These are phyloP conservation scores for Leptomonas pyrrhocoris DNA, from an alignment of 208 protist genomes.

Conservation along the genomic window DNA sequence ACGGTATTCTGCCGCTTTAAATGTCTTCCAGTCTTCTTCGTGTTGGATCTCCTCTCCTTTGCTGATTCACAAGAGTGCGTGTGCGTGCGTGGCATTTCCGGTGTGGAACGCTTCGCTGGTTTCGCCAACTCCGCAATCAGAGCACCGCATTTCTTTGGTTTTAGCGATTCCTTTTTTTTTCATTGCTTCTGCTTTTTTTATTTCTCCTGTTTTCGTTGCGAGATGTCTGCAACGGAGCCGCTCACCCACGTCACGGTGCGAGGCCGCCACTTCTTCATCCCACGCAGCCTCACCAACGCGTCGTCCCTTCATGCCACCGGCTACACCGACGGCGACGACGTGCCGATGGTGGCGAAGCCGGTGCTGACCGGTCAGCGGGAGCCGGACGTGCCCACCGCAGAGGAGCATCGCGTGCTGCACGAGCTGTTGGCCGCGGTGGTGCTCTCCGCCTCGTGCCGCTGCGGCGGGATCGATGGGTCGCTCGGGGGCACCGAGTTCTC, in stretches of 20 bases:
- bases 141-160: not conserved
- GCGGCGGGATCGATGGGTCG: not conserved
- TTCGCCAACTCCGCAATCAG: no score
- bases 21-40: no score
- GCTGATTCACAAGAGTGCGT: no score
- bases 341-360: no score
- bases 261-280: constrained; percentile 12
- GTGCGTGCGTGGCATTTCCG: no score
- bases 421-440: constrained; percentile 23
- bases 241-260: constrained; percentile 20
- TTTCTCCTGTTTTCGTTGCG: constrained; percentile 7
- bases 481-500: not conserved
- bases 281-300: constrained; percentile 10
- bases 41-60: no score
- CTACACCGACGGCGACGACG: not conserved
- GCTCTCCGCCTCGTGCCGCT: constrained; percentile 13
- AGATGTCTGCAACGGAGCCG: constrained; percentile 20
- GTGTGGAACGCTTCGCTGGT: no score
- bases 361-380: not conserved
- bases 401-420: constrained; percentile 25
- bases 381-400: not conserved
- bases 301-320: not conserved
- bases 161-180: constrained; percentile 24
- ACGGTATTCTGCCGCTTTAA: no score
- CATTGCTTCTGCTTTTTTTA: not conserved